Evolutionary conservation across 176 grass and related monocot species (phyloP), one percentile per base, ranked within the genome.

Genomic region (Avena sativa): DNA sequence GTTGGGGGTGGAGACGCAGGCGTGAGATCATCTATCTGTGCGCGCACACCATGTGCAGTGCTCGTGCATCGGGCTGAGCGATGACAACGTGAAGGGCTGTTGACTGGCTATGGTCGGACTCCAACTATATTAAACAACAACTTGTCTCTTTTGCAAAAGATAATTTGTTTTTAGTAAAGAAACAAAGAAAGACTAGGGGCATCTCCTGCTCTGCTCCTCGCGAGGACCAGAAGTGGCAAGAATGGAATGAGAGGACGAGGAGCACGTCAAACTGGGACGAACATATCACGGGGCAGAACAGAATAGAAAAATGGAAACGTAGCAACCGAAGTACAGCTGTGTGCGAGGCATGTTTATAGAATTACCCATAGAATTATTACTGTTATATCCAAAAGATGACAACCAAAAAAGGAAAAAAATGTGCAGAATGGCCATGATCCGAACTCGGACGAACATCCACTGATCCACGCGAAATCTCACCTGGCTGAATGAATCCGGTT

Each of bases 11-110:
- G 55, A 58, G 71, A 75, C 72, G 82, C 2, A 67, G 25, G 6
- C 25, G 85, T 91, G 77, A 91, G 82, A 32, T 61, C 64, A 86
- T 88, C 3, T 43, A 64, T 32, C 50, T 8, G 46, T 26, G 46
- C 21, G 46, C 70, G 36, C 20, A 23, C 26, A 0, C 89, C 81
- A 80, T 84, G 76, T 81, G 81, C 80, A 15, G 81, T 58, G 85
- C 80, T 14, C 48, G 85, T 26, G 76, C 76, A 61, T 50, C 79
- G 67, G 19, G 40, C 79, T 25, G 25, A 15, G 26, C 44, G 32
- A 16, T 13, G 57, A 20, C 0, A 49, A 34, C 87, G 63, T 43
- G 75, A 23, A 5, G 16, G 11, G 20, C 67, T 67, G 78, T 80
- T 80, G 78, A 80, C 53, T 48, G 11, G 7, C 58, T 15, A 2